Evolutionary conservation across 306 rosid species (phyloP).

Genomic region (Prunus dulcis): DNA sequence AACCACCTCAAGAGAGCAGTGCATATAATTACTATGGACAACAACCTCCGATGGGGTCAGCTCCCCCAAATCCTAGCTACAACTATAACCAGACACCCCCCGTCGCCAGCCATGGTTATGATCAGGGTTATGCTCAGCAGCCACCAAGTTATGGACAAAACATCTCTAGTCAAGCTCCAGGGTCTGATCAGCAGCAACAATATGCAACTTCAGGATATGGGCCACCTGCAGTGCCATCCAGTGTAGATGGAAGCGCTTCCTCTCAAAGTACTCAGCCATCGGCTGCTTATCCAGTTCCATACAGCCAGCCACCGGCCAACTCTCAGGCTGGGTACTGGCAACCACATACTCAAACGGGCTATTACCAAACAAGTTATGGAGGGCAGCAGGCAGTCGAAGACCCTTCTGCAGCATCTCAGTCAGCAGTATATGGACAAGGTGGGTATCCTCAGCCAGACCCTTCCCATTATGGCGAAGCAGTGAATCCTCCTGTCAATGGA

Average conservation of each 20-base stretch:
- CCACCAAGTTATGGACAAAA: conserved; percentile 33
- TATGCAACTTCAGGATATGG: conserved; percentile 31
- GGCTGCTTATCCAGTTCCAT: conserved; percentile 24
- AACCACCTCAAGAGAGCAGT: conserved; percentile 37
- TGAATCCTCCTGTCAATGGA: conserved; percentile 13
- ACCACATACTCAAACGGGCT: conserved; percentile 32
- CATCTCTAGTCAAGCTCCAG: conserved; percentile 26
- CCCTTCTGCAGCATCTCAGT: conserved; percentile 18
- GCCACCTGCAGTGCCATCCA: conserved; percentile 26
- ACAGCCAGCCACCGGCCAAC: conserved; percentile 24
- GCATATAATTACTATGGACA: conserved; percentile 45
- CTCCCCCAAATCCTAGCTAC: conserved; percentile 29
- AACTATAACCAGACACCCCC: conserved; percentile 14
- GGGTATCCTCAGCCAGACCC: conserved; percentile 35
- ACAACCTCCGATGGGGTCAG: conserved; percentile 32
- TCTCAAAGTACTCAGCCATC: conserved; percentile 29
- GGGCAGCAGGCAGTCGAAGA: conserved; percentile 30
- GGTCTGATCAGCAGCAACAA: conserved; percentile 26
- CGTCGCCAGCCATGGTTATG: conserved; percentile 32
- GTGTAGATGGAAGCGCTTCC: conserved; percentile 23
- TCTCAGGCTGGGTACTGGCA: conserved; percentile 46
- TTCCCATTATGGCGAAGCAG: conserved; percentile 18
- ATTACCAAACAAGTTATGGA: conserved; percentile 33
- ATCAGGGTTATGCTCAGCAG: conserved; percentile 43
- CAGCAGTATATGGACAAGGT: conserved; percentile 30